Evolutionary conservation across 139 green algal genomes (phyloP), one percentile per base, ranked within the genome.

Genomic region (Nannochloris sp.): DNA sequence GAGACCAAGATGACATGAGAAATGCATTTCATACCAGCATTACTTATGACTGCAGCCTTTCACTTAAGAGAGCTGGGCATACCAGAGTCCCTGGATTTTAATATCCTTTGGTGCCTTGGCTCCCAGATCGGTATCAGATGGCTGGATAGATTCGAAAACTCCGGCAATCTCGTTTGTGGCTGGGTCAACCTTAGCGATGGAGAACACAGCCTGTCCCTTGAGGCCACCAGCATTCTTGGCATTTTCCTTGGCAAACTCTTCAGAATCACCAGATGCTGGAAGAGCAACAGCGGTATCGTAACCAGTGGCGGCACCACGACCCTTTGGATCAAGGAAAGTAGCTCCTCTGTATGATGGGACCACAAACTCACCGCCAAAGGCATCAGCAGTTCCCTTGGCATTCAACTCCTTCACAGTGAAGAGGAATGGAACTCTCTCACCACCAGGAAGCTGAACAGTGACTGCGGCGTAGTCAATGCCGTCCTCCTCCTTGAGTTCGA

Each of bases 241-340:
- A 87, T 98, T 98, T 86, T 97, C 92, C 84, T 95, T 95, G 44
- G 63, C 46, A 45, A 94, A 77, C 75, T 96, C 85, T 56, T 98
- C 92, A 48, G 43, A 36, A 55, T 77, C 70, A 29, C 30, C 60
- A 45, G 63, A 46, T 45, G 86, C 91, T n/a, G 92, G 92, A 69
- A 98, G 87, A 12, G 91, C 92, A 26, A 97, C 89, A 26, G 92
- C 92, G 64, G 83, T 96, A 79, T 98, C 92, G 69, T 98, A 98
- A 49, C 92, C 92, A 58, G 86, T 91, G 57, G 92, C 85, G 44
- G 85, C 92, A 87, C 92, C 92, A 44, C 92, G 87, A 71, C 92
- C 92, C 92, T 99, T 99, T 74, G 93, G 93, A 94, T 99, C 93
- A 43, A 99, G 85, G 94, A 99, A 99, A 65, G 93, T 86, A 8